Percentiles rank a stretch among this genome's conserved stretches.
phyloP scores from a whole-genome alignment of 768 basidiomycete species.

The Suillus subaureus region DNA sequence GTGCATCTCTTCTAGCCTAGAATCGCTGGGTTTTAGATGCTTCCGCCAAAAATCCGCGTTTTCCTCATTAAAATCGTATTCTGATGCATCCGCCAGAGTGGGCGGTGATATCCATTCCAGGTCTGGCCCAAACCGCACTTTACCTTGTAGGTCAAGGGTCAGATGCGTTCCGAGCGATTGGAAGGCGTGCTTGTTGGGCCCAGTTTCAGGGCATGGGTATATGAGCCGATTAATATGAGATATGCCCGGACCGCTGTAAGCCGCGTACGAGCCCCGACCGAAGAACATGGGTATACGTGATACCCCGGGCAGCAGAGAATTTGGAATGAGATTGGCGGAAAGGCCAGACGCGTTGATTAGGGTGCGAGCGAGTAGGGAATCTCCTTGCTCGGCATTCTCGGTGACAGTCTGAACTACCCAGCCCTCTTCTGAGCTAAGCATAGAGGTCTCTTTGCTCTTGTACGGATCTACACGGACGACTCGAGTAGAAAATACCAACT shows the following conservation, averaged over 20 bases:
- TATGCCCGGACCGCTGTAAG: constrained; percentile 81
- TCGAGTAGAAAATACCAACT: constrained; percentile 75
- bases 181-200: constrained; percentile 61
- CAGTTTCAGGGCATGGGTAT: constrained; percentile 85
- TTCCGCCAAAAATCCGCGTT: constrained; percentile 77
- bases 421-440: constrained; percentile 51
- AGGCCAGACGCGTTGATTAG: constrained; percentile 86
- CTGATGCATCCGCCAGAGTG: constrained; percentile 16
- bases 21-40: constrained; percentile 65
- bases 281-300: constrained; percentile 74
- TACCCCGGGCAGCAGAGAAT: constrained; percentile 61
- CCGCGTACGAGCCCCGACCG: constrained; percentile 84
- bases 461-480: constrained; percentile 85
- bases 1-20: constrained; percentile 65
- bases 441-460: constrained; percentile 28
- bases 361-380: constrained; percentile 71
- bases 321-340: constrained; percentile 69
- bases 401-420: constrained; percentile 89
- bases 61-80: constrained; percentile 38
- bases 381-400: constrained; percentile 47
- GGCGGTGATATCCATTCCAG: constrained; percentile 81
- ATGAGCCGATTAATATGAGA: constrained; percentile 71
- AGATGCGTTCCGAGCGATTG: constrained; percentile 92
- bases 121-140: constrained; percentile 91
- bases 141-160: constrained; percentile 82